Conservation (phyloP, 352 stramenopile genomes). For the Pythium utonaiense region DNA sequence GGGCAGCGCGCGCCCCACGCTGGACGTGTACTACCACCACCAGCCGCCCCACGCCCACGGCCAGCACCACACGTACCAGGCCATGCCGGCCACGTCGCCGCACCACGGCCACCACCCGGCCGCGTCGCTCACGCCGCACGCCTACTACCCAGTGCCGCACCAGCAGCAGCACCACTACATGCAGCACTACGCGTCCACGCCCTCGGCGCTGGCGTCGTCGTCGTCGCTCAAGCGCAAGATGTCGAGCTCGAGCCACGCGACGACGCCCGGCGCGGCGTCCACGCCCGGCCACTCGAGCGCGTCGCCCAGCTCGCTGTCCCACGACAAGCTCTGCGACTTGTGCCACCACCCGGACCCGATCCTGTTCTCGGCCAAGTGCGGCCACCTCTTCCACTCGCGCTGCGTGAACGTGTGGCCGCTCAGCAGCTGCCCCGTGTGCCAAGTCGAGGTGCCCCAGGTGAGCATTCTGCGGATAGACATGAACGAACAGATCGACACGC, state of each 20-base stretch:
- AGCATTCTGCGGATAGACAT: conserved; percentile 69
- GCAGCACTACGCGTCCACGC: conserved; percentile 29
- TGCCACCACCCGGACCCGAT: conserved; percentile 81
- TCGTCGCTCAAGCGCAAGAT: conserved; percentile 44
- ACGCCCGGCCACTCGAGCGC: conserved; percentile 4
- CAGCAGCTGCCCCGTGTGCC: conserved; percentile 58
- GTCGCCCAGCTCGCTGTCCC: conserved; percentile 14
- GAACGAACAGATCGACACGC: conserved; percentile 61
- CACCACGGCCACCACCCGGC: conserved; percentile 19
- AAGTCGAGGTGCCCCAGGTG: conserved; percentile 49
- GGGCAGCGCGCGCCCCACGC: conserved; percentile 17
- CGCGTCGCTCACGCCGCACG: conserved; percentile 18
- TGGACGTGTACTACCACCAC: conserved; percentile 30
- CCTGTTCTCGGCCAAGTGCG: conserved; percentile 62
- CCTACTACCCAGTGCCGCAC: conserved; percentile 19
- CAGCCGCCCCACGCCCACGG: conserved; percentile 11
- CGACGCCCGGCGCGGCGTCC: conserved; percentile 8
- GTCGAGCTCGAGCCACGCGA: conserved; percentile 16
- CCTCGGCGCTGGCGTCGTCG: conserved; percentile 24
- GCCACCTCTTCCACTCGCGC: conserved; percentile 83
- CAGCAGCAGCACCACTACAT: conserved; percentile 24
- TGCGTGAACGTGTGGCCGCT: conserved; percentile 81
- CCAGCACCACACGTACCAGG: conserved; percentile 14
- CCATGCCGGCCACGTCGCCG: conserved; percentile 14
- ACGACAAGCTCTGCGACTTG: conserved; percentile 61